These are phyloP conservation scores for Sordariomycetes sp. DNA, from an alignment of 2,329 filamentous ascomycete species.

Conservation along the genomic window DNA sequence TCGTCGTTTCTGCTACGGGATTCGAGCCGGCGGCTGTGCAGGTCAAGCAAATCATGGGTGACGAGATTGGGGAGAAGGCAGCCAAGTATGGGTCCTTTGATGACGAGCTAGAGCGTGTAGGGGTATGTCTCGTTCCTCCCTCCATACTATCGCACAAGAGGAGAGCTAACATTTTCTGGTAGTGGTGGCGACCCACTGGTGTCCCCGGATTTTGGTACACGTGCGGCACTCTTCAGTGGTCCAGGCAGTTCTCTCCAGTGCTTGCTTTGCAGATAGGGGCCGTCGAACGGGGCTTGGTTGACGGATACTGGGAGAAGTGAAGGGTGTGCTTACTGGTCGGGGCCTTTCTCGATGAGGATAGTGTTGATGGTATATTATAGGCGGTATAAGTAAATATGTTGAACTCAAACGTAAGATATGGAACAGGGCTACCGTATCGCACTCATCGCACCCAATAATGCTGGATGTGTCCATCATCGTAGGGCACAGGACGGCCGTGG, in stretches of 20 bases:
- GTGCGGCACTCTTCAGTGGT: constrained; percentile 19
- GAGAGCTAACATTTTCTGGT: background rate
- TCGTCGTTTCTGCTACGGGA: constrained; percentile 27
- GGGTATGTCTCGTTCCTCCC: constrained; percentile 10
- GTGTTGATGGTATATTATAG: too few species aligned
- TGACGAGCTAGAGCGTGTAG: constrained; percentile 15
- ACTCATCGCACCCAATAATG: too few species aligned
- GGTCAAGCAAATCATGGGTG: constrained; percentile 20
- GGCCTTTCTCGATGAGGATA: too few species aligned
- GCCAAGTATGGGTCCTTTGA: constrained; percentile 23
- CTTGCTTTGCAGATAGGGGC: constrained; percentile 26
- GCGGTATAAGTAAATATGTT: too few species aligned
- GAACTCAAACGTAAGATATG: too few species aligned
- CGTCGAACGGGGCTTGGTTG: constrained; percentile 11
- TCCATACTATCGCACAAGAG: too few species aligned
- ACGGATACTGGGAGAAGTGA: constrained; percentile 2
- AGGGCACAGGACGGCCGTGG: too few species aligned
- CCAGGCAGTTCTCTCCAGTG: constrained; percentile 19
- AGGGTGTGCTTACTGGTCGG: too few species aligned
- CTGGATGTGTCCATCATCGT: too few species aligned
- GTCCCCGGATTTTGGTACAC: constrained; percentile 24
- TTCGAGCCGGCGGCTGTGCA: constrained; percentile 23
- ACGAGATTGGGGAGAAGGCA: constrained; percentile 17
- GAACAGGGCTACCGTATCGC: too few species aligned
- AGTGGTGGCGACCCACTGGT: constrained; percentile 23